Evolutionary conservation across 1,284 basidiomycete genomes (phyloP).

Genomic region (Malassezia psittaci): DNA sequence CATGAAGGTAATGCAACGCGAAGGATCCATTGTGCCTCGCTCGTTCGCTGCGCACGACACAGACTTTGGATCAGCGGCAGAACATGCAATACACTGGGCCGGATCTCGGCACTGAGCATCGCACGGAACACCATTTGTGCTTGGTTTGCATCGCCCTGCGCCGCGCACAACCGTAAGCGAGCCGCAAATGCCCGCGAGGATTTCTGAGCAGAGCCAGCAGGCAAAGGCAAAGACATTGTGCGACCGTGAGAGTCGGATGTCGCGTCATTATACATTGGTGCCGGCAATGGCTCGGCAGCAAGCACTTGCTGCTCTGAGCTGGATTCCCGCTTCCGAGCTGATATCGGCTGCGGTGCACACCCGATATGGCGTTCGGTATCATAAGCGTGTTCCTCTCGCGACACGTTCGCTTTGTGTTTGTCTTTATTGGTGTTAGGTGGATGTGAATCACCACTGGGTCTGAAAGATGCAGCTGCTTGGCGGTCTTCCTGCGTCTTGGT

Average conservation of each 20-base stretch:
- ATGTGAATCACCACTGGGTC: background rate
- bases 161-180: constrained; percentile 4
- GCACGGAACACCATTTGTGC: constrained; percentile 2
- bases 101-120: constrained; percentile 1
- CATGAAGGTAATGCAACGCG: constrained; percentile 2
- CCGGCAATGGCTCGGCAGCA: no score
- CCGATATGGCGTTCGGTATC: background rate
- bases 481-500: no score
- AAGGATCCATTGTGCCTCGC: constrained; percentile 10
- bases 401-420: no score
- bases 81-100: background rate
- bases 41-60: constrained; percentile 1
- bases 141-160: constrained; percentile 3
- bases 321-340: no score
- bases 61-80: constrained; percentile 2
- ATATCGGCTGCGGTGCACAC: no score
- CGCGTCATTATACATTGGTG: no score
- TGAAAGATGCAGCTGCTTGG: no score
- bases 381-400: no score
- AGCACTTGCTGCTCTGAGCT: background rate
- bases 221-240: no score
- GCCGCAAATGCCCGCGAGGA: background rate
- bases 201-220: background rate
- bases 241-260: no score
- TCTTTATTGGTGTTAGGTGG: no score